A percentile compares a stretch with the other conserved stretches of the same genome.
phyloP scores from a whole-genome alignment of 768 basidiomycete species.

The Russula sp. region DNA sequence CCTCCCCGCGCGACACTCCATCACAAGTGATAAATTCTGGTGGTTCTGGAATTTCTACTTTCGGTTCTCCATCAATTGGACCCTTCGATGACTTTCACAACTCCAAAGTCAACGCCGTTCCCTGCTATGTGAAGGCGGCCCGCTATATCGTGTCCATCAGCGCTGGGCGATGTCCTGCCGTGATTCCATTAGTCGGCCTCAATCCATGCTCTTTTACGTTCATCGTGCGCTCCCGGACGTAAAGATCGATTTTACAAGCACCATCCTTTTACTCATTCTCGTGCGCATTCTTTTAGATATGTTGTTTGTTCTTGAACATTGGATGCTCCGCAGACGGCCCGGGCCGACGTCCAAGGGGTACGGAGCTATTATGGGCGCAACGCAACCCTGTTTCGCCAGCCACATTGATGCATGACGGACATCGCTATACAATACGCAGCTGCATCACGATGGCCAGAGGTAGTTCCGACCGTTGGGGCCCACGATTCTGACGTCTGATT shows the following conservation, averaged over 20 bases:
- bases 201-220: slow-evolving; percentile 27
- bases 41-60: slow-evolving; percentile 2
- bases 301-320: neutral
- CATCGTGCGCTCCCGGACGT: slow-evolving; percentile 19
- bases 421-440: neutral
- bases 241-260: neutral
- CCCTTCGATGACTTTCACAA: neutral
- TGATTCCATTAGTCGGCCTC: slow-evolving; percentile 12
- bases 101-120: slow-evolving; percentile 1
- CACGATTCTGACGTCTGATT: neutral
- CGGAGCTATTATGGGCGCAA: neutral
- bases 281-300: slow-evolving; percentile 9
- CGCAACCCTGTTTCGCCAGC: neutral
- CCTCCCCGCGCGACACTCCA: neutral
- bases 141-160: neutral
- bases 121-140: slow-evolving; percentile 2
- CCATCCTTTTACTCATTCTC: neutral
- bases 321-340: neutral
- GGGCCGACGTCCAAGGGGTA: slow-evolving; percentile 1
- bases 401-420: neutral
- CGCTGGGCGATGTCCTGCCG: neutral
- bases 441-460: neutral
- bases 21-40: neutral
- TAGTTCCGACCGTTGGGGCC: neutral
- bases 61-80: neutral